Evolutionary conservation across 192 early-diverging fungal genomes (phyloP).

Genomic region (Phycomyces blakesleeanus): DNA sequence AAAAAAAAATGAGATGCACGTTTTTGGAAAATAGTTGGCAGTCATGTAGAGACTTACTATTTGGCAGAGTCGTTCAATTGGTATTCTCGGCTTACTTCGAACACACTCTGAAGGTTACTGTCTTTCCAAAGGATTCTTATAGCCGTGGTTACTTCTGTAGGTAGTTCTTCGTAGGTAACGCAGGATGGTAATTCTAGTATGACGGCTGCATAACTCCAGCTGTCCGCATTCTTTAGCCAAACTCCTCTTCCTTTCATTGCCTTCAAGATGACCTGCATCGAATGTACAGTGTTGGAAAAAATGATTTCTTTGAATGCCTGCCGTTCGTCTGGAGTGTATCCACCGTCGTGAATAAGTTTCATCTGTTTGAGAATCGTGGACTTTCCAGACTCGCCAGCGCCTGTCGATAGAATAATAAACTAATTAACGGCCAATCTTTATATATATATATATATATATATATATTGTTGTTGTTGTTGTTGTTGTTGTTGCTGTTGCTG

Average conservation of each 20-base stretch:
- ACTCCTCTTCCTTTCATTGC: conserved; percentile 67
- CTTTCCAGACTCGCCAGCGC: conserved; percentile 56
- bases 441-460: too few relatives aligned
- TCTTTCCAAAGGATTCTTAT: conserved; percentile 84
- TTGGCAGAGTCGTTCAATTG: conserved; percentile 94
- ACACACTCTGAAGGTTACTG: conserved; percentile 72
- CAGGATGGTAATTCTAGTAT: conserved; percentile 75
- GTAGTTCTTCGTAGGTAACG: conserved; percentile 81
- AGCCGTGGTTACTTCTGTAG: conserved; percentile 68
- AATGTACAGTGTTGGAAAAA: conserved; percentile 39
- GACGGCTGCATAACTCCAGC: conserved; percentile 61
- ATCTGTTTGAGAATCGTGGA: conserved; percentile 54
- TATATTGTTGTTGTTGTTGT: too few relatives aligned
- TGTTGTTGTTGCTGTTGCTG: too few relatives aligned
- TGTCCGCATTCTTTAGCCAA: conserved; percentile 59
- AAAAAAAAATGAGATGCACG: too few relatives aligned
- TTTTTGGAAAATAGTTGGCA: conserved; percentile 1
- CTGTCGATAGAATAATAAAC: conserved; percentile 19
- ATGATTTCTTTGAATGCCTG: conserved; percentile 39
- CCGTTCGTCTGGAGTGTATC: conserved; percentile 34
- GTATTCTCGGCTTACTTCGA: conserved; percentile 79
- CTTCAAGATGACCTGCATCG: conserved; percentile 43
- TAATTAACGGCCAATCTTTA: too few relatives aligned
- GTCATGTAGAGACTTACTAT: conserved; percentile 61
- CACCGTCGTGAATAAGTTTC: conserved; percentile 44